Conservation (phyloP, 352 stramenopile species). For the Phytophthora gonapodyides region DNA sequence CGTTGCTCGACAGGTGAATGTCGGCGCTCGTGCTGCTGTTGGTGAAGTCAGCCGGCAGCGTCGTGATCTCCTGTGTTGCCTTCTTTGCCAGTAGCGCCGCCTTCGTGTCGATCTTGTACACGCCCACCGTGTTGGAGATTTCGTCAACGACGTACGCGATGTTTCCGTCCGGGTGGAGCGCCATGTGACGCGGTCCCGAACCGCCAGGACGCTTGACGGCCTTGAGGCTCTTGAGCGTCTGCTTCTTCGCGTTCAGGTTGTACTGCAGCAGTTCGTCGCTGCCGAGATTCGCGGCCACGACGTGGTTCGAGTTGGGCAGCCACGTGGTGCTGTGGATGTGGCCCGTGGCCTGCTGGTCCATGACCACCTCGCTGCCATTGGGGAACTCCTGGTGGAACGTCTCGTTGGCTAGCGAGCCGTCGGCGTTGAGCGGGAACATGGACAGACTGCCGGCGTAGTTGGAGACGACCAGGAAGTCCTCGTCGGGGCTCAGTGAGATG, state of each 20-base stretch:
- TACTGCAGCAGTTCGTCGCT: conserved; percentile 66
- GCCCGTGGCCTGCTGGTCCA: conserved; percentile 43
- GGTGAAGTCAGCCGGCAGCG: conserved; percentile 44
- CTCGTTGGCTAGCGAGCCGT: conserved; percentile 46
- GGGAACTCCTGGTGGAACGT: conserved; percentile 51
- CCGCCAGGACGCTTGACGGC: conserved; percentile 34
- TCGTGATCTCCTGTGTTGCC: conserved; percentile 57
- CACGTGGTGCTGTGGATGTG: conserved; percentile 76
- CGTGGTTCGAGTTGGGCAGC: conserved; percentile 44
- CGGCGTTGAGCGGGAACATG: conserved; percentile 52
- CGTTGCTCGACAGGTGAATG: conserved; percentile 57
- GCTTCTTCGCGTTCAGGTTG: conserved; percentile 41
- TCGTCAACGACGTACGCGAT: conserved; percentile 70
- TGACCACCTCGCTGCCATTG: conserved; percentile 41
- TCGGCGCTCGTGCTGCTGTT: conserved; percentile 41
- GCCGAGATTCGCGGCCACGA: conserved; percentile 62
- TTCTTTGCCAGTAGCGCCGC: conserved; percentile 27
- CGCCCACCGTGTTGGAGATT: conserved; percentile 61
- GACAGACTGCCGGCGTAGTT: conserved; percentile 70
- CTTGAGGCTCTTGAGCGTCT: conserved; percentile 38
- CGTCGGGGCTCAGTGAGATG: conserved; percentile 51
- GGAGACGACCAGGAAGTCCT: conserved; percentile 60
- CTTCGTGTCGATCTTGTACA: conserved; percentile 47
- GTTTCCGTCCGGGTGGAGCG: conserved; percentile 46
- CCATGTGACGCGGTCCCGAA: conserved; percentile 71